Conservation (phyloP, 1,139 yeast genomes). For the Saccharomyces hybrid region DNA sequence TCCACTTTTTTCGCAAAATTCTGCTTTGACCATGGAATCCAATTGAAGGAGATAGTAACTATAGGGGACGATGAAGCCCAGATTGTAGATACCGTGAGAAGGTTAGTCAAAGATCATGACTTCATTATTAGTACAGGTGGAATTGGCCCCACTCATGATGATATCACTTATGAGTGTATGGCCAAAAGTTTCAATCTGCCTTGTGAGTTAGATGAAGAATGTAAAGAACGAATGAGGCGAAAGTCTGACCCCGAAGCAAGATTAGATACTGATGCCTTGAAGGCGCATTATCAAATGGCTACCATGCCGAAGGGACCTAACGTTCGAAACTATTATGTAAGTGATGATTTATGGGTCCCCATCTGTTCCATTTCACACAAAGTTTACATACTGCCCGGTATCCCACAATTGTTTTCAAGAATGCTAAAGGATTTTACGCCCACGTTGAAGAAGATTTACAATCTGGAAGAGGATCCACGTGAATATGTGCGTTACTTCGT, state of each 20-base stretch:
- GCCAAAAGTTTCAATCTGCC: constrained; percentile 55
- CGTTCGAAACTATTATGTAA: constrained; percentile 47
- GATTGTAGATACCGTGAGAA: constrained; percentile 46
- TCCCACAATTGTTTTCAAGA: constrained; percentile 60
- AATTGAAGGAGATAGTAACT: constrained; percentile 57
- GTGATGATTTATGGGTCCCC: constrained; percentile 72
- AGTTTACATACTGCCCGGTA: constrained; percentile 72
- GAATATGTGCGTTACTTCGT: constrained; percentile 49
- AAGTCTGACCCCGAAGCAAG: constrained; percentile 38
- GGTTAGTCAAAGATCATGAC: constrained; percentile 49
- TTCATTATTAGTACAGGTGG: constrained; percentile 73
- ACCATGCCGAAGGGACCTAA: constrained; percentile 49
- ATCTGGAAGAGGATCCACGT: constrained; percentile 17
- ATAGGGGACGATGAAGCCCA: constrained; percentile 71
- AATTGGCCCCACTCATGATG: constrained; percentile 87
- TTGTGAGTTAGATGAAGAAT: constrained; percentile 46
- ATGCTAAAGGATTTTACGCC: constrained; percentile 40
- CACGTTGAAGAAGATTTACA: constrained; percentile 22
- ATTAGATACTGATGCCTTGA: constrained; percentile 40
- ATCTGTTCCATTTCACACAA: constrained; percentile 55
- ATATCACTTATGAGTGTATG: constrained; percentile 67
- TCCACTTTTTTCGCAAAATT: constrained; percentile 61
- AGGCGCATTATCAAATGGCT: constrained; percentile 72
- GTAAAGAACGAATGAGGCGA: constrained; percentile 52
- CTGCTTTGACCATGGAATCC: constrained; percentile 60